These are phyloP conservation scores for Colletotrichum zoysiae DNA, from an alignment of 2,329 filamentous ascomycete genomes.

Conservation along the genomic window DNA sequence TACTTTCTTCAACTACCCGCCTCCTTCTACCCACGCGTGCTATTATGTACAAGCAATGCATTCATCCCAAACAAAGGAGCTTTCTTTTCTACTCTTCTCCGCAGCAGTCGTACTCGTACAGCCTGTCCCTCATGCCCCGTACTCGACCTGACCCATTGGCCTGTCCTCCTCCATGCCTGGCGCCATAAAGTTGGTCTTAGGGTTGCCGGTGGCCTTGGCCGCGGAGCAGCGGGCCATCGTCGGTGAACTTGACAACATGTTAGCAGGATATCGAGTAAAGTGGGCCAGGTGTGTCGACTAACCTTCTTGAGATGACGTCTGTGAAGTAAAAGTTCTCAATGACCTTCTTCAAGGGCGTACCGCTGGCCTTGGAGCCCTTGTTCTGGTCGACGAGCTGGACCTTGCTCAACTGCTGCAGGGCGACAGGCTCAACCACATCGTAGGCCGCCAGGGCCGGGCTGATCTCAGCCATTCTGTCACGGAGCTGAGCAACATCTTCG, in stretches of 20 bases:
- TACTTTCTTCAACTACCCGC: conserved; percentile 42
- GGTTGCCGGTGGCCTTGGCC: conserved; percentile 85
- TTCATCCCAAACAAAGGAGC: conserved; percentile 50
- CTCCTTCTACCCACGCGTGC: conserved; percentile 44
- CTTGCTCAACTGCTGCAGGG: conserved; percentile 83
- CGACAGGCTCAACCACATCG: conserved; percentile 88
- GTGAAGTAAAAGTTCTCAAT: conserved; percentile 99
- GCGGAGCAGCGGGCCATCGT: conserved; percentile 99
- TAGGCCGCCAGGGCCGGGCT: conserved; percentile 90
- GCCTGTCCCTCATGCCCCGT: conserved; percentile 61
- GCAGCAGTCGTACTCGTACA: conserved; percentile 49
- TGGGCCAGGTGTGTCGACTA: conserved; percentile 50
- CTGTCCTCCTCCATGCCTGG: conserved; percentile 74
- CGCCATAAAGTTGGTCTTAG: conserved; percentile 84
- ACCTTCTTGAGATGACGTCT: conserved; percentile 96
- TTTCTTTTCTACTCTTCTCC: conserved; percentile 53
- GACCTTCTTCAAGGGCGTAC: conserved; percentile 82
- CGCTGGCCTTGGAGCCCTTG: conserved; percentile 82
- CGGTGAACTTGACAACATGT: conserved; percentile 76
- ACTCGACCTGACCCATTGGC: conserved; percentile 72
- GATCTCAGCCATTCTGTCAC: conserved; percentile 95
- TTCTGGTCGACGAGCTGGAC: conserved; percentile 97
- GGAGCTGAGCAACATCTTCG: conserved; percentile 88
- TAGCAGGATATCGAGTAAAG: conserved; percentile 15
- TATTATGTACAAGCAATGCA: conserved; percentile 56